Conservation (phyloP, 352 stramenopile genomes). For the Pythium insidiosum region DNA sequence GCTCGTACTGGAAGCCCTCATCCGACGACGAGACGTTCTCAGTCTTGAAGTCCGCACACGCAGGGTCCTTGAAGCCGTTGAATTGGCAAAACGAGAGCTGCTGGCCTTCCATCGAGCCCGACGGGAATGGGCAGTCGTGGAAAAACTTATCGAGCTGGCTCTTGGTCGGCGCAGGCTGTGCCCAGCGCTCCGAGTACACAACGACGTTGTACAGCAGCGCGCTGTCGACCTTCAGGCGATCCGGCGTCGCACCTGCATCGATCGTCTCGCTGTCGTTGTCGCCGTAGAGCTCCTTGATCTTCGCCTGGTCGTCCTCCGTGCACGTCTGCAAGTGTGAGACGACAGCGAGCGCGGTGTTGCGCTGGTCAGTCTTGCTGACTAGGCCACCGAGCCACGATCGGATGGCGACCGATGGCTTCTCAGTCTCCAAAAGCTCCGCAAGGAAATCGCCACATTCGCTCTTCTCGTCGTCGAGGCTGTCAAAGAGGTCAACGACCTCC, state of each 20-base stretch:
- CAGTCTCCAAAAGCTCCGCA: not conserved
- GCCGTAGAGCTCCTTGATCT: not conserved
- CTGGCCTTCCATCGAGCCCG: not conserved
- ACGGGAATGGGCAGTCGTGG: constrained; percentile 8
- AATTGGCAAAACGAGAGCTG: constrained; percentile 10
- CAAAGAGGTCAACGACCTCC: constrained; percentile 4
- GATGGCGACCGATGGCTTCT: constrained; percentile 1
- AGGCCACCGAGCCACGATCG: not conserved
- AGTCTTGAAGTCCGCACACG: constrained; percentile 5
- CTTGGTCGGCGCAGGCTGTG: constrained; percentile 5
- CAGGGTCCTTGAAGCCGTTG: constrained; percentile 2
- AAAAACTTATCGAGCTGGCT: constrained; percentile 3
- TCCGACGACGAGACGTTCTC: not conserved
- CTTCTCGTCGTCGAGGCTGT: constrained; percentile 5
- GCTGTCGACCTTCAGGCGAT: constrained; percentile 1
- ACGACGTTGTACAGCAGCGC: constrained; percentile 16
- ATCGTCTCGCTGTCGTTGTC: not conserved
- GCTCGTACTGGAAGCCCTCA: constrained; percentile 14
- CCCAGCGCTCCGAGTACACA: constrained; percentile 19
- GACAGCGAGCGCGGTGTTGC: not conserved
- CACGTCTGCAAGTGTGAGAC: not conserved
- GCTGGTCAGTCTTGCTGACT: not conserved
- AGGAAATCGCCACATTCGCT: constrained; percentile 11
- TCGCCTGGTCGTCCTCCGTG: not conserved
- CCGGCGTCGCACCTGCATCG: not conserved